Base-by-base conservation (phyloP, 805 yeast genomes). In the Suhomyces kilbournensis region DNA sequence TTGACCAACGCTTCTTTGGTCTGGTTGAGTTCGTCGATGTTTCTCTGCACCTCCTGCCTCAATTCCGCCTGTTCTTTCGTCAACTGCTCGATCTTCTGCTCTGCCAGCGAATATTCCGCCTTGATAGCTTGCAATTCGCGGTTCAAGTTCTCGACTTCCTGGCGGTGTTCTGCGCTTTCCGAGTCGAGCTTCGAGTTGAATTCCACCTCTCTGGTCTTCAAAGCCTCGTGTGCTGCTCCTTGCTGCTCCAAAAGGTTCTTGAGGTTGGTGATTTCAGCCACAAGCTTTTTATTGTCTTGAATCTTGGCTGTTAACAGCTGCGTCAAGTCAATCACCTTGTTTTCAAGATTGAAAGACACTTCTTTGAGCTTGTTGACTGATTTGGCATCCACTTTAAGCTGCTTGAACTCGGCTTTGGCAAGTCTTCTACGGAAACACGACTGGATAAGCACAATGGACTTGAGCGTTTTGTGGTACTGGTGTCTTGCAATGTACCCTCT, bases 281-380 rank as follows among this genome's bases (percentile, higher is more conserved):
- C 77, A 64, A 93, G 77, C 55, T 79, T 80, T 73, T 86, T 86
- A 70, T 92, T 92, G 60, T 90, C 97, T 58, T 83, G 88, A 23
- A 88, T 85, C 67, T 90, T 88, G 35, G 84, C 72, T 0, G 96
- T 83, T 55, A 93, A 77, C 10, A 86, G 81, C 64, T 93, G 96
- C 3, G 97, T 93, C 60, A 94, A 81, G 70, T 92, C 96, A 58
- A 94, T 91, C n/a, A 96, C 97, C 77, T 96, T 94, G 71, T 94
- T 94, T 70, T 94, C 99, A 63, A 96, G 80, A 67, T 88, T 84
- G 72, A 90, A 94, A 62, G 96, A 91, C 39, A 90, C 96, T 68
- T 93, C 97, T 70, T 90, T 84, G 75, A 90, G 80, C 65, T 87
- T 96, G 66, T 86, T 86, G 44, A 90, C 96, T 14, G 97, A 90